Conservation (phyloP, 441 rosid species). For the Eruca vesicaria region DNA sequence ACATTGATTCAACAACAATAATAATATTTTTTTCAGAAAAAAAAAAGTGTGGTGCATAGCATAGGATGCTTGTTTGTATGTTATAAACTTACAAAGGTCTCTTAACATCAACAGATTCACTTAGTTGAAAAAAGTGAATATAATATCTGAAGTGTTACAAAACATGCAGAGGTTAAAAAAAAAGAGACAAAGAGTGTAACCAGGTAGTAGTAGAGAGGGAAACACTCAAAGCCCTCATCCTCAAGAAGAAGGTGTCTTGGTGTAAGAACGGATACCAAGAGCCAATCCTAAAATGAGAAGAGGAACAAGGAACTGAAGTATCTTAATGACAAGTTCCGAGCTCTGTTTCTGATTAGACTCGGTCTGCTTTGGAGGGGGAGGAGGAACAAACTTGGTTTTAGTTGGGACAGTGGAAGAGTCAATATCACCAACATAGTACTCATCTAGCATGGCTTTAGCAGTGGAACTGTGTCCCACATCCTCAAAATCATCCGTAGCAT, state of each 20-base stretch:
- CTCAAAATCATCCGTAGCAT: conserved; percentile 67
- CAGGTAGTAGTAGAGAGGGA: no score
- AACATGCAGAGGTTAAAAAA: no score
- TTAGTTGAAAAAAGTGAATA: no score
- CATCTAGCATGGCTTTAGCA: conserved; percentile 55
- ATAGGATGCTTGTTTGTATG: no score
- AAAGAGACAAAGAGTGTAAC: no score
- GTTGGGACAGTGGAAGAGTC: conserved; percentile 44
- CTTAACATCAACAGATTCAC: no score
- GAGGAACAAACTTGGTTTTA: conserved; percentile 32
- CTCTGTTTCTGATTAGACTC: conserved; percentile 66
- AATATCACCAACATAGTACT: conserved; percentile 55
- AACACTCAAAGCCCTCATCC: no score
- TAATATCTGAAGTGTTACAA: no score
- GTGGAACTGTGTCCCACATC: conserved; percentile 61
- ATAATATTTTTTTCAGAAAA: no score
- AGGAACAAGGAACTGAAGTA: conserved; percentile 66
- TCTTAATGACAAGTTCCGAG: conserved; percentile 55
- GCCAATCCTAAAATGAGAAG: conserved; percentile 60
- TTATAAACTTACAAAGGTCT: no score
- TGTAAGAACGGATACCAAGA: conserved; percentile 49
- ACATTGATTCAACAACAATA: not conserved
- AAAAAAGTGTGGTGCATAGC: no score
- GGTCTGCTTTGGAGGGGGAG: conserved; percentile 52
- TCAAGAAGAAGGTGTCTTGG: conserved; percentile 39